Conservation (phyloP, 139 green algal genomes). For the Closterium sp. region DNA sequence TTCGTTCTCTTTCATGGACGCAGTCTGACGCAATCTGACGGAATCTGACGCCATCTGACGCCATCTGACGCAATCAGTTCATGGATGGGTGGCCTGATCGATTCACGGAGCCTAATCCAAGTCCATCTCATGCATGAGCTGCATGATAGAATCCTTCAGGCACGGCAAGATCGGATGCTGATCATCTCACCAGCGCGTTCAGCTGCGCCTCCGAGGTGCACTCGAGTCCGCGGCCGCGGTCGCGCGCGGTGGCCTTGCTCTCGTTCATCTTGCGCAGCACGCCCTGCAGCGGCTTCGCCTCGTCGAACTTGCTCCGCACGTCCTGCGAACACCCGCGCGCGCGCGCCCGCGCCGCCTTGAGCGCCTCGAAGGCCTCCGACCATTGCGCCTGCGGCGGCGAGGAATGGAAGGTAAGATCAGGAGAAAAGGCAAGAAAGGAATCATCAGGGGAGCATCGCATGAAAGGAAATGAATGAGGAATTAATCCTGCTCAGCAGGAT, state of each 20-base stretch:
- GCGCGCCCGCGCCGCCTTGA: background rate
- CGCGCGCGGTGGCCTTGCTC: background rate
- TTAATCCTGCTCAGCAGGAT: too few relatives aligned
- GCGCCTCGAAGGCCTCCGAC: slow-evolving; percentile 10
- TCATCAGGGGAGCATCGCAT: background rate
- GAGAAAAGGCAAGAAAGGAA: background rate
- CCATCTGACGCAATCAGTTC: too few relatives aligned
- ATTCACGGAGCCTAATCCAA: too few relatives aligned
- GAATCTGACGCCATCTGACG: too few relatives aligned
- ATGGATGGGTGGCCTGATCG: too few relatives aligned
- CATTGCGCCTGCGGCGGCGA: background rate
- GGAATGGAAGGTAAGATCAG: too few relatives aligned
- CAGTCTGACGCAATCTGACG: too few relatives aligned
- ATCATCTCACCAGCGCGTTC: slow-evolving; percentile 14
- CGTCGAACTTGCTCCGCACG: slow-evolving; percentile 29
- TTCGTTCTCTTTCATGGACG: too few relatives aligned
- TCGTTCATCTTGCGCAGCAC: slow-evolving; percentile 34
- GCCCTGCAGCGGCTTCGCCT: slow-evolving; percentile 35
- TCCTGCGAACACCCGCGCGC: slow-evolving; percentile 20
- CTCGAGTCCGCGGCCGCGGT: background rate
- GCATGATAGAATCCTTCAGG: too few relatives aligned
- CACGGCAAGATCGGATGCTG: background rate
- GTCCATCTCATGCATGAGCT: too few relatives aligned
- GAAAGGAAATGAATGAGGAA: background rate
- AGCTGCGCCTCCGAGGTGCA: slow-evolving; percentile 30